These are phyloP conservation scores for Dalbergia oliveri DNA, from an alignment of 306 rosid species.

Conservation along the genomic window DNA sequence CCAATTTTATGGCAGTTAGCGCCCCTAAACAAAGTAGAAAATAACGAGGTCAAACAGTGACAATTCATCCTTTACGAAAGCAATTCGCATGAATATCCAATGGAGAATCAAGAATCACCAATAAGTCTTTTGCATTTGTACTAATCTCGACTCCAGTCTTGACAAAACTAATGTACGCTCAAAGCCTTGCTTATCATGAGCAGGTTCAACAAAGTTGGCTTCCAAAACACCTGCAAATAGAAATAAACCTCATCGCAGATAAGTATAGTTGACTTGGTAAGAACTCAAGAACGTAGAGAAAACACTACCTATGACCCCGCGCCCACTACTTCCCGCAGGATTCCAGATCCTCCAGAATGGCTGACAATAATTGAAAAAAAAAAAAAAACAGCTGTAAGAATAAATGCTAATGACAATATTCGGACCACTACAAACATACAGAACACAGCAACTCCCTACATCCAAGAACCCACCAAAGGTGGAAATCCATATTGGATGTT, in stretches of 20 bases:
- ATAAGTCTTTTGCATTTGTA: conserved; percentile 89
- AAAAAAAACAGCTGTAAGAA: conserved; percentile 43
- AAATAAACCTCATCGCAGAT: conserved; percentile 42
- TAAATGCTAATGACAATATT: conserved; percentile 23
- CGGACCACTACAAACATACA: conserved; percentile 19
- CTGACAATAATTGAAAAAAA: conserved; percentile 57
- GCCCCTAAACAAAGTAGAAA: conserved; percentile 59
- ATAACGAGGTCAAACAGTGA: conserved; percentile 24
- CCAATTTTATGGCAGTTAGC: conserved; percentile 79
- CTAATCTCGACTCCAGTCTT: conserved; percentile 76
- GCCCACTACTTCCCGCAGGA: conserved; percentile 97
- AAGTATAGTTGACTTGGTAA: conserved; percentile 15
- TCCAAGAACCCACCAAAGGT: conserved; percentile 5
- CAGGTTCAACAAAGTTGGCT: conserved; percentile 99
- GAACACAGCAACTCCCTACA: conserved; percentile 4
- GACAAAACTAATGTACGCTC: conserved; percentile 93
- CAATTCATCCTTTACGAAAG: conserved; percentile 5
- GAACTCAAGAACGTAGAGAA: conserved; percentile 37
- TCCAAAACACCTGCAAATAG: conserved; percentile 82
- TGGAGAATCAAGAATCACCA: conserved; percentile 64
- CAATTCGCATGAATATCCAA: conserved; percentile 7
- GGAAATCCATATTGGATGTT: conserved; percentile 20
- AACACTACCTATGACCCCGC: conserved; percentile 90
- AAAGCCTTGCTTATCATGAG: conserved; percentile 99
- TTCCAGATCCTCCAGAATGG: conserved; percentile 99